Base-by-base conservation (phyloP, 768 basidiomycete species). In the Melanogaster broomeanus region DNA sequence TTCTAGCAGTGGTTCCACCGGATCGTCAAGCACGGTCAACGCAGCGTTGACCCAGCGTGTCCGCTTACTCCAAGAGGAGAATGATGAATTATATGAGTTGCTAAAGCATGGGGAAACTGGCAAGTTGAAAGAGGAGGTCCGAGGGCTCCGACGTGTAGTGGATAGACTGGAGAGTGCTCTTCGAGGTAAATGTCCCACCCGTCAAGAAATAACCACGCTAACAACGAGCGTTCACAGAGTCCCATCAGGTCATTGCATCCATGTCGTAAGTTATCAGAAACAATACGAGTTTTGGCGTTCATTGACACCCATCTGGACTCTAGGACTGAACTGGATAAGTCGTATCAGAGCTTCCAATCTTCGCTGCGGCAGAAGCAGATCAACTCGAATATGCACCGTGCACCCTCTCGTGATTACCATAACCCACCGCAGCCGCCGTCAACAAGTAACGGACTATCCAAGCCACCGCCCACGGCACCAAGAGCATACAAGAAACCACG, bases 401-500 rank as follows among this genome's bases (percentile, higher is more conserved):
- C 40, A 39, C 55, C 67, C 6, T 77, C 81, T 42, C 79, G 77
- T 22, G 74, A 75, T 46, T 61, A 81, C 59, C 72, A 77, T 52
- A 59, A 50, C 5, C 68, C 11, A 41, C 58, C 43, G 55, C 71
- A 77, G 49, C 58, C 44, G n/a, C 49, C 44, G n/a, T 54, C 67
- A 8, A 59, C 57, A 21, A 59, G 71, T 49, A 70, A 72, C 45
- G 72, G 72, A 12, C 49, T 69, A 56, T 59, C 54, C 53, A 88
- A 84, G 64, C 75, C 72, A 3, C 85, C 81, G 7, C 90, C 90
- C 0, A 93, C 89, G 0, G 90, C 84, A 11, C 90, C 90, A 3
- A 81, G 90, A 48, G 86, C 87, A 22, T 77, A 88, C 68, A 93
- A 93, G 75, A 88, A 87, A 61, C 84, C 82, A 15, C 84, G 90